A percentile compares a stretch with the other conserved stretches of the same genome.
These are phyloP conservation scores for Malus hybrid DNA, from an alignment of 331 rosid genomes.

Conservation along the genomic window DNA sequence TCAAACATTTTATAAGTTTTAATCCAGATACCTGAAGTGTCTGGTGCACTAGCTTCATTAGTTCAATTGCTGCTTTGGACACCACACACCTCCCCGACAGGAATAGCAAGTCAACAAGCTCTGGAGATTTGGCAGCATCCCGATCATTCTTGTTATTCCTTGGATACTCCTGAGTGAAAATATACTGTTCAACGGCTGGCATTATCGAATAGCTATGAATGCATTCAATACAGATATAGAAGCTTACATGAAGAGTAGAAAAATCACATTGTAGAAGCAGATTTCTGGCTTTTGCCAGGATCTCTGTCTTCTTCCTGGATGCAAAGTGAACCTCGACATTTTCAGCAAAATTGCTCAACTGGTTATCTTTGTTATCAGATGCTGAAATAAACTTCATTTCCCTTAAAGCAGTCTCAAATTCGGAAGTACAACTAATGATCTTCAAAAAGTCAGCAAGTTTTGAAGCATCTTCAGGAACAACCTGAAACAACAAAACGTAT, in stretches of 20 bases:
- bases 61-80: constrained; percentile 71
- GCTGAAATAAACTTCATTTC: constrained; percentile 67
- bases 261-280: constrained; percentile 76
- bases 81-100: constrained; percentile 76
- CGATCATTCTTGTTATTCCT: constrained; percentile 37
- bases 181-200: constrained; percentile 12
- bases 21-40: constrained; percentile 54
- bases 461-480: constrained; percentile 95
- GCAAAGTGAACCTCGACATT: constrained; percentile 99
- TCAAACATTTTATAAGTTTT: constrained; percentile 1
- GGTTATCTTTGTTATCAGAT: constrained; percentile 56
- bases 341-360: constrained; percentile 68
- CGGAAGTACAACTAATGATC: constrained; percentile 53
- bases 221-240: constrained; percentile 5
- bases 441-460: constrained; percentile 88
- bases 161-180: constrained; percentile 47
- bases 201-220: constrained; percentile 13
- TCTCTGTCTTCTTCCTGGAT: constrained; percentile 73
- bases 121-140: constrained; percentile 31
- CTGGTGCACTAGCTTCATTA: constrained; percentile 85
- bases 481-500: constrained; percentile 45
- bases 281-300: constrained; percentile 78
- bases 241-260: constrained; percentile 63
- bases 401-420: constrained; percentile 62
- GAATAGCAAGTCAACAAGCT: constrained; percentile 68